A percentile compares a stretch with the other conserved stretches of the same genome.
Conservation (phyloP, 2,329 filamentous ascomycete species). For the Phoma sp. region DNA sequence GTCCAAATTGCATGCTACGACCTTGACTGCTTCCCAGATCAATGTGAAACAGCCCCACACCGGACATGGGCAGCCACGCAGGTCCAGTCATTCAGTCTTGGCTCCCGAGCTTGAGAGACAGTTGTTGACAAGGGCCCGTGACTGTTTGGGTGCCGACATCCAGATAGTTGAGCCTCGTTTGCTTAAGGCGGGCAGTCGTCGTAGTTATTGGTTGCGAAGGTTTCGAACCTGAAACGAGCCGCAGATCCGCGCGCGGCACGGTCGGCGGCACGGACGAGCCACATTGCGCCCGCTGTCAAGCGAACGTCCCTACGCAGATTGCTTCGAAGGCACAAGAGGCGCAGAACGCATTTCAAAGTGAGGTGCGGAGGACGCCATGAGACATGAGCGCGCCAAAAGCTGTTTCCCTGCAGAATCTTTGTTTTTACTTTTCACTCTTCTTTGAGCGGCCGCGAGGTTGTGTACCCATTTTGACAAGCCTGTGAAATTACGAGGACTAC, state of each 20-base stretch:
- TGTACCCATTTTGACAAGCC: background rate
- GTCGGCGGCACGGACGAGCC: constrained; percentile 12
- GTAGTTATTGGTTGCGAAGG: constrained; percentile 45
- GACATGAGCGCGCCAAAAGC: background rate
- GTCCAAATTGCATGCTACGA: constrained; percentile 35
- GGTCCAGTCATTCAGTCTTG: constrained; percentile 24
- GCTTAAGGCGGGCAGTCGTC: constrained; percentile 35
- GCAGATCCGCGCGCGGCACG: constrained; percentile 18
- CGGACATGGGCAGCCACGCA: constrained; percentile 12
- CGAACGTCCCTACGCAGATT: background rate
- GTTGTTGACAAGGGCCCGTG: constrained; percentile 12
- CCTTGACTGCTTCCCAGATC: constrained; percentile 6
- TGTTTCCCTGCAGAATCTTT: constrained; percentile 1
- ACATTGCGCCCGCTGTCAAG: constrained; percentile 6
- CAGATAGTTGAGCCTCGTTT: constrained; percentile 37
- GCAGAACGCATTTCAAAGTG: background rate
- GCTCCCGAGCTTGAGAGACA: constrained; percentile 14
- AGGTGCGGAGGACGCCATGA: background rate
- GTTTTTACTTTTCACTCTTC: background rate
- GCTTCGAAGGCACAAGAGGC: background rate
- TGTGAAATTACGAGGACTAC: too few relatives aligned
- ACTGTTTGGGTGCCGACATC: constrained; percentile 25
- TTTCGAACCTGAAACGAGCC: constrained; percentile 30
- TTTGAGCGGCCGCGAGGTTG: background rate
- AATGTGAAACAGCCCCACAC: constrained; percentile 41